Evolutionary conservation across 371 early-diverging fungal genomes (phyloP), one percentile per base, ranked within the genome.

Genomic region (Catenaria anguillulae): DNA sequence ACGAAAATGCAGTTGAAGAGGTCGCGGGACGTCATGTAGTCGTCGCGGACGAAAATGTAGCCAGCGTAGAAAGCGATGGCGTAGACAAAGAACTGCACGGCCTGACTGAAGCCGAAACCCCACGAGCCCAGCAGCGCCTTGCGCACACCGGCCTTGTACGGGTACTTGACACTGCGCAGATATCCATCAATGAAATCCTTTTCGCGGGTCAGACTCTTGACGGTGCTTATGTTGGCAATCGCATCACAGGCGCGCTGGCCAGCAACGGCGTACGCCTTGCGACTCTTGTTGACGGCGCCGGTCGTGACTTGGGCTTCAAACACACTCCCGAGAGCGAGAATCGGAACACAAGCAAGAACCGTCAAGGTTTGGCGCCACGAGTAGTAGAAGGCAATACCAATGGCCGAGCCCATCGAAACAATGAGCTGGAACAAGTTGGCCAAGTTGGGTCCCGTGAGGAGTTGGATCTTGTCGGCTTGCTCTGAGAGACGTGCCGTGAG

Each of bases 341-440:
- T 90, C 92, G 15, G 66, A 72, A 4, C 62, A 92, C 8, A 81
- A 90, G 19, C 94, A 92, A 67, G 86, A 84, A 63, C 93, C 93
- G 19, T 81, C 79, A 26, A 80, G 84, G n/a, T 83, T 77, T 17
- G 70, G 75, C 0, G 72, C 93, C 50, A 50, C 50, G 50, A 50
- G 29, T 64, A 36, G 95, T 79, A 5, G 92, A 80, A 79, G 91
- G 89, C 87, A 60, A 84, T 81, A 48, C 72, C 64, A 63, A 95
- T 92, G 31, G 91, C 94, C 55, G 95, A 80, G 29, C 89, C 70
- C 59, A 93, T 85, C 40, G 92, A 92, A 26, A 88, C 70, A n/a
- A 92, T 58, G 62, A 95, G 95, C 33, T 85, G 80, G 42, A 84
- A 70, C n/a, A 78, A 31, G 55, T 78, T 77, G 69, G 80, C 79